phyloP scores from a whole-genome alignment of 164 flowering plant genomes.

The Chloranthus sessilifolius region DNA sequence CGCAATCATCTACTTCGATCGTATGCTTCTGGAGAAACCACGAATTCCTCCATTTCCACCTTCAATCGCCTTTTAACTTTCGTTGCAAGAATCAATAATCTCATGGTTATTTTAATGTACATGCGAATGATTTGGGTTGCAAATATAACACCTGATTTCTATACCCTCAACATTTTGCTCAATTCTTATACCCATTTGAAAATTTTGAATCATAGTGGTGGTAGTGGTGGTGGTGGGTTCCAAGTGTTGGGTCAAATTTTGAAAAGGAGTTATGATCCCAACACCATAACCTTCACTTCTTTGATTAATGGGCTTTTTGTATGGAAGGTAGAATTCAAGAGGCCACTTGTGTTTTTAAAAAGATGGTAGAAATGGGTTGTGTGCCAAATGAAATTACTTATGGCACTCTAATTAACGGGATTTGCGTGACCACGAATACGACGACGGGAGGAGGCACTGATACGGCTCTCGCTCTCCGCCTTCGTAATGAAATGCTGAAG shows the following conservation, averaged over 20 bases:
- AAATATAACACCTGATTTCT: background rate
- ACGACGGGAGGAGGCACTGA: no score
- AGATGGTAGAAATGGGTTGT: constrained; percentile 10
- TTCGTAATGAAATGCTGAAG: constrained; percentile 9
- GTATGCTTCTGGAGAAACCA: constrained; percentile 8
- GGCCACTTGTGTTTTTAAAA: constrained; percentile 1
- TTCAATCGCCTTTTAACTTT: constrained; percentile 10
- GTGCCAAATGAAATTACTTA: constrained; percentile 5
- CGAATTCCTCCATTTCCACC: constrained; percentile 5
- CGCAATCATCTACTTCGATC: background rate
- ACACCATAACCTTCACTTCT: constrained; percentile 6
- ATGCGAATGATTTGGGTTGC: constrained; percentile 4
- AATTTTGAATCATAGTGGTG: no score
- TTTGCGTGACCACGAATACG: constrained; percentile 14
- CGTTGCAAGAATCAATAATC: constrained; percentile 4
- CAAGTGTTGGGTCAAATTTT: constrained; percentile 10
- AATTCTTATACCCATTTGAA: constrained; percentile 12
- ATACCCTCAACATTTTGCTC: constrained; percentile 10
- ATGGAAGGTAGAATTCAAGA: background rate
- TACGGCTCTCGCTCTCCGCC: constrained; percentile 2
- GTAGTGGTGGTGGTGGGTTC: constrained; percentile 12
- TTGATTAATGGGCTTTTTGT: constrained; percentile 17
- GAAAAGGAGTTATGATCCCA: constrained; percentile 13
- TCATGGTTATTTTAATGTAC: constrained; percentile 1
- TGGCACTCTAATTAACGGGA: constrained; percentile 9